Evolutionary conservation across 306 rosid genomes (phyloP), one percentile per base, ranked within the genome.

Genomic region (Pachyrhizus erosus): DNA sequence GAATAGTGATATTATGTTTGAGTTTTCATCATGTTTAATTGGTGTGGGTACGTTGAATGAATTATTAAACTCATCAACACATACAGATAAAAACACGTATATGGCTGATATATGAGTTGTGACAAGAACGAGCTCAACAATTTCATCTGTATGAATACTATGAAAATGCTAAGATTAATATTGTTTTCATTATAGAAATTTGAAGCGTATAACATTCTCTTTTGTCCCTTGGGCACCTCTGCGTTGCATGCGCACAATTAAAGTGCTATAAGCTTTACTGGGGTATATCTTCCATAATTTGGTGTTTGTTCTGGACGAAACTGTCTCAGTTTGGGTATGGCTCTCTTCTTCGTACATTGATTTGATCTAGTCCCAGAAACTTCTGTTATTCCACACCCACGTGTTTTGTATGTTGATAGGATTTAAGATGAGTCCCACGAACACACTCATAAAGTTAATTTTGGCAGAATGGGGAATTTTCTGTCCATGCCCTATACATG

Each of bases 311-410:
- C 52, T 21, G 9, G 37, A 26, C 7, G 70, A 70, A 48, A 9
- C 10, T 66, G 27, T 57, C 70, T 64, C 9, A 45, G 27, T 51
- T 40, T 75, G 80, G 57, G 39, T 61, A 67, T 75, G 77, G 52
- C 62, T 20, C 64, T 76, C 85, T 81, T 34, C 85, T 81, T 45
- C 33, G n/a, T 57, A 7, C 66, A 52, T 71, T 20, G 76, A 81
- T 76, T 52, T 62, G 67, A 27, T 55, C 15, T 51, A 76, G 74
- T 34, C 64, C 34, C 39, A 86, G 79, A 73, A 54, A 78, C 70
- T 78, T 81, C 43, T 86, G 84, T 14, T 65, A 78, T 67, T 33
- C 73, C 48, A 45, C 43, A 18, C 77, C 79, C 89, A 80, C 83
- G 77, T 75, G 89, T 52, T 9, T n/a, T n/a, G n/a, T 6, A 20